phyloP scores from a whole-genome alignment of 495 filamentous ascomycete species.

The Penicillium coprophilum region DNA sequence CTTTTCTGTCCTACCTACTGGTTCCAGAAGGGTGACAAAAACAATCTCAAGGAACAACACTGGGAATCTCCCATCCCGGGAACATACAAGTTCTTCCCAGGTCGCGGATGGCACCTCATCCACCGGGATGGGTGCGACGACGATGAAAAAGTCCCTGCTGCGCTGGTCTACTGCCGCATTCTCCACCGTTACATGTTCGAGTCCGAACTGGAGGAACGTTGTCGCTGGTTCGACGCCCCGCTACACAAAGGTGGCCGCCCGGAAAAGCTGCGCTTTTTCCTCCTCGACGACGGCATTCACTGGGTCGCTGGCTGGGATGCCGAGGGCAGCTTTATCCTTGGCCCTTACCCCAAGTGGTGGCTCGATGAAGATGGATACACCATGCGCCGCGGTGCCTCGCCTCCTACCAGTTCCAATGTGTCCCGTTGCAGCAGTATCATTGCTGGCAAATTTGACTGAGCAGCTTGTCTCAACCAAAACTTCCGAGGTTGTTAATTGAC shows the following conservation, averaged over 20 bases:
- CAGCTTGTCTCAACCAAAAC: neutral
- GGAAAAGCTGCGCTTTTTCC: constrained; percentile 45
- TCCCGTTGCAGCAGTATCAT: constrained; percentile 44
- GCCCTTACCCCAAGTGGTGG: constrained; percentile 48
- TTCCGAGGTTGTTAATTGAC: neutral
- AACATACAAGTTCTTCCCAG: constrained; percentile 46
- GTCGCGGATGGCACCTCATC: constrained; percentile 47
- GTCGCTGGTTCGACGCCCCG: constrained; percentile 40
- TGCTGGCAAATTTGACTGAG: constrained; percentile 34
- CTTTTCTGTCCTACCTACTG: constrained; percentile 46
- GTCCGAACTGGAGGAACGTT: constrained; percentile 44
- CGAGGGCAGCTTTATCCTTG: constrained; percentile 44
- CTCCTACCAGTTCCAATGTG: constrained; percentile 42
- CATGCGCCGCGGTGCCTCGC: constrained; percentile 40
- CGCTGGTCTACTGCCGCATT: constrained; percentile 48
- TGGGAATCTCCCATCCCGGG: constrained; percentile 49
- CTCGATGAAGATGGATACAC: constrained; percentile 40
- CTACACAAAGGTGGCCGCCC: constrained; percentile 36
- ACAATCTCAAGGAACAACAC: constrained; percentile 42
- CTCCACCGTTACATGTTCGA: constrained; percentile 50
- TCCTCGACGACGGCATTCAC: constrained; percentile 43
- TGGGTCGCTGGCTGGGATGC: constrained; percentile 50
- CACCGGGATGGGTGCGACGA: constrained; percentile 37
- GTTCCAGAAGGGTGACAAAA: constrained; percentile 43
- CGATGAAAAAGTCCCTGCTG: constrained; percentile 41